Base-by-base conservation (phyloP, 2,329 filamentous ascomycete species). In the Nemania sp. region DNA sequence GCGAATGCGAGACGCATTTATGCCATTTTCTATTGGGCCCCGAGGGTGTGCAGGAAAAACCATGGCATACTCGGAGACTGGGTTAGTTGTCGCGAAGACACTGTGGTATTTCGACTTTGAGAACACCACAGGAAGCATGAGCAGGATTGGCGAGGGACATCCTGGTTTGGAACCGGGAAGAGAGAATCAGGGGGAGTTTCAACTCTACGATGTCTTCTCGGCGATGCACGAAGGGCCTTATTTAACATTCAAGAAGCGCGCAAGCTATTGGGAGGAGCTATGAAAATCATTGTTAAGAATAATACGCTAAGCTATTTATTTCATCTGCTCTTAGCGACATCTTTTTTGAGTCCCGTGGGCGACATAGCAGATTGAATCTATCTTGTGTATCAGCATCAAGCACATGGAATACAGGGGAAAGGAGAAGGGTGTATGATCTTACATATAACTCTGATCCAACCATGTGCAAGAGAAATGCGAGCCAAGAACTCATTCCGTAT, bases 71-170 rank as follows among this genome's bases (percentile, higher is more conserved):
- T 6, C 17, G n/a, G 54, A 57, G 13, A 43, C 32, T 5, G 21
- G 48, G 5, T 13, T 61, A 1, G 34, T 48, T 2, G 10, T 57
- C 5, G 59, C 54, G 0, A 57, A 57, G 32, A 47, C 21, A 9
- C 18, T 61, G 15, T 61, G 54, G 59, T 61, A 52, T 35, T 61
- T 61, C 20, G 58, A 61, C 29, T 53, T 53, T n/a, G 35, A 52
- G 20, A 35, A 35, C 34, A 35, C 34, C 13, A 7, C 34, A 13
- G 34, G 34, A 35, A 35, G 13, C 34, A 18, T 13, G 40, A 10
- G 40, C n/a, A 43, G 5, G 17, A 43, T 43, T 20, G 34, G 34
- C 13, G 34, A 35, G 34, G 34, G 34, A 13, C 43, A 46, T 46
- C 43, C 43, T 25, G 3, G 10, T 49, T 25, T 49, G 10, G 46